phyloP scores from a whole-genome alignment of 177 flowering plant species.

The Vitis hybrid region DNA sequence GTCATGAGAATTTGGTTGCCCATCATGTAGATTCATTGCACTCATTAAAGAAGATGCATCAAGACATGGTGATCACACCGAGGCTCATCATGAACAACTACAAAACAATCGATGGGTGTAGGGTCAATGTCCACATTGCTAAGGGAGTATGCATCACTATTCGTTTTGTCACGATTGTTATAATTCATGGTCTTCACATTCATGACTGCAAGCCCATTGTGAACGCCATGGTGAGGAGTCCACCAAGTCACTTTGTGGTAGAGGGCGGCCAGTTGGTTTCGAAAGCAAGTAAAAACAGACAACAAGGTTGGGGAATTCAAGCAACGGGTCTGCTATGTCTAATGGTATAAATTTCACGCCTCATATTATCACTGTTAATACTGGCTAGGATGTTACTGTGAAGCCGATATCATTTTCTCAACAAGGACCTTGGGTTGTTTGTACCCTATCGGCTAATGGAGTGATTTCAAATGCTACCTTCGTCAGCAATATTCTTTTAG shows the following conservation, averaged over 20 bases:
- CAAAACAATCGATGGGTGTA: constrained; percentile 57
- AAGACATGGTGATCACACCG: constrained; percentile 57
- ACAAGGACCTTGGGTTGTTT: constrained; percentile 77
- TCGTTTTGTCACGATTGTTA: constrained; percentile 47
- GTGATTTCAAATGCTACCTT: constrained; percentile 67
- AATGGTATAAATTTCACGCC: too few species aligned
- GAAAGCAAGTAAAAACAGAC: too few species aligned
- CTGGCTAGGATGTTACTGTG: constrained; percentile 55
- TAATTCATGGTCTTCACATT: constrained; percentile 57
- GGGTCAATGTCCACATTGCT: constrained; percentile 51
- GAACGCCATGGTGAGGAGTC: constrained; percentile 66
- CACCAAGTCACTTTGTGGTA: constrained; percentile 52
- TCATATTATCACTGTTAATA: too few species aligned
- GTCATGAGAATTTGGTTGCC: constrained; percentile 3
- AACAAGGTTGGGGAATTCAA: too few species aligned
- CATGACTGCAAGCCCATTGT: constrained; percentile 69
- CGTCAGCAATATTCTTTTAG: constrained; percentile 78
- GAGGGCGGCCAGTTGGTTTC: constrained; percentile 14
- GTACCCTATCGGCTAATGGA: constrained; percentile 69
- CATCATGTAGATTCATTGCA: constrained; percentile 11
- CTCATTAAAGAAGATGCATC: constrained; percentile 14
- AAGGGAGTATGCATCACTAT: constrained; percentile 54
- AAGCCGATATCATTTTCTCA: constrained; percentile 72
- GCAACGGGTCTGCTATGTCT: too few species aligned
- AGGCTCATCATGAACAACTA: constrained; percentile 64